A percentile compares a stretch with the other conserved stretches of the same genome.
phyloP scores from a whole-genome alignment of 768 basidiomycete species.

The Tricholoma saponaceum region DNA sequence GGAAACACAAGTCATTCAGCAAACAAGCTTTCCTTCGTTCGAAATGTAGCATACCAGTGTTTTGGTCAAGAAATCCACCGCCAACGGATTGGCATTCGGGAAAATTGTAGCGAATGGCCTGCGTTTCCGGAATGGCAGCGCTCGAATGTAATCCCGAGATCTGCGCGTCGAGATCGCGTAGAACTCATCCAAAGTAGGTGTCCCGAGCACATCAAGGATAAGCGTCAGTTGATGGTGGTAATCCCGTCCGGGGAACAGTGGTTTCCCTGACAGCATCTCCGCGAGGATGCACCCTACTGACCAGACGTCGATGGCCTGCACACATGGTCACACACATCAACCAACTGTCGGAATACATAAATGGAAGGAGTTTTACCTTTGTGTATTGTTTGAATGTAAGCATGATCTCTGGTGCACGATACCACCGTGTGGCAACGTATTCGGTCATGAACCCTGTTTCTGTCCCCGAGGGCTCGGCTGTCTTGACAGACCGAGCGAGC shows the following conservation, averaged over 20 bases:
- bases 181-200: conserved; percentile 96
- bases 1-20: neutral
- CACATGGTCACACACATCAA: conserved; percentile 1
- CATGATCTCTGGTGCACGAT: conserved; percentile 99
- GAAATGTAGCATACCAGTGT: conserved; percentile 56
- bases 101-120: conserved; percentile 80
- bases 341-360: conserved; percentile 12
- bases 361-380: conserved; percentile 46
- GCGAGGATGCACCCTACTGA: conserved; percentile 87
- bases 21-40: neutral
- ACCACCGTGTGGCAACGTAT: conserved; percentile 99
- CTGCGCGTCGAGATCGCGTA: conserved; percentile 92
- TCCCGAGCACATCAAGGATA: conserved; percentile 95
- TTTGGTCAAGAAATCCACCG: conserved; percentile 65
- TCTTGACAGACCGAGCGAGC: conserved; percentile 84
- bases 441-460: conserved; percentile 93
- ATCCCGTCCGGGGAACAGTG: conserved; percentile 94
- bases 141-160: conserved; percentile 93
- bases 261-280: conserved; percentile 97
- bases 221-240: conserved; percentile 95
- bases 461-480: conserved; percentile 79
- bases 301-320: conserved; percentile 83
- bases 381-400: conserved; percentile 98
- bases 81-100: conserved; percentile 85
- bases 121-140: conserved; percentile 89